phyloP scores from a whole-genome alignment of 2,329 filamentous ascomycete genomes.

The Acarospora socialis region DNA sequence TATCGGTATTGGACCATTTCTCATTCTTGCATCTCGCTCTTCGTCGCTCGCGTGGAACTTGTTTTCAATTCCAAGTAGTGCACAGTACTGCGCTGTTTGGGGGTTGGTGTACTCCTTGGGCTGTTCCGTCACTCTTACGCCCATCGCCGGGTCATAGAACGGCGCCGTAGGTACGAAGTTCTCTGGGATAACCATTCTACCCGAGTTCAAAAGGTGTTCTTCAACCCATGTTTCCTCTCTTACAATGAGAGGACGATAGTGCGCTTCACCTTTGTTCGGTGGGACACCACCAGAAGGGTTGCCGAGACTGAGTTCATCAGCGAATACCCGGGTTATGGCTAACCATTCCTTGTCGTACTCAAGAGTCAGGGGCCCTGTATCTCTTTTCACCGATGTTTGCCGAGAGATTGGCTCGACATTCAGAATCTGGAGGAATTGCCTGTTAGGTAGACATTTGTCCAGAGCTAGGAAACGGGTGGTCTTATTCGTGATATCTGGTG shows the following conservation, averaged over 20 bases:
- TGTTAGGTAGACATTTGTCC: constrained; percentile 73
- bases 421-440: constrained; percentile 69
- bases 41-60: constrained; percentile 59
- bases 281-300: constrained; percentile 40
- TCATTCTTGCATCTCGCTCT: constrained; percentile 47
- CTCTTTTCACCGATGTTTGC: constrained; percentile 4
- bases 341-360: constrained; percentile 92
- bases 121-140: constrained; percentile 45
- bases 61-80: constrained; percentile 62
- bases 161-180: constrained; percentile 71
- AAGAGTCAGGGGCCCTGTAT: constrained; percentile 42
- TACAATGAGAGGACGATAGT: constrained; percentile 55
- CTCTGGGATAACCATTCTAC: constrained; percentile 54
- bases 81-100: constrained; percentile 72
- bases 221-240: constrained; percentile 67
- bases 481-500: constrained; percentile 60
- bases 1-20: constrained; percentile 39
- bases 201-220: constrained; percentile 50
- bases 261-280: constrained; percentile 50
- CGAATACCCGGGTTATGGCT: constrained; percentile 75
- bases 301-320: constrained; percentile 49
- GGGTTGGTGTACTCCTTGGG: constrained; percentile 75
- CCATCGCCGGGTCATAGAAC: constrained; percentile 44
- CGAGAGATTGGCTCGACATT: constrained; percentile 40
- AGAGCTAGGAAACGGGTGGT: constrained; percentile 74